Evolutionary conservation across 2,329 filamentous ascomycete species (phyloP).

Genomic region (Ophiostoma quercus): DNA sequence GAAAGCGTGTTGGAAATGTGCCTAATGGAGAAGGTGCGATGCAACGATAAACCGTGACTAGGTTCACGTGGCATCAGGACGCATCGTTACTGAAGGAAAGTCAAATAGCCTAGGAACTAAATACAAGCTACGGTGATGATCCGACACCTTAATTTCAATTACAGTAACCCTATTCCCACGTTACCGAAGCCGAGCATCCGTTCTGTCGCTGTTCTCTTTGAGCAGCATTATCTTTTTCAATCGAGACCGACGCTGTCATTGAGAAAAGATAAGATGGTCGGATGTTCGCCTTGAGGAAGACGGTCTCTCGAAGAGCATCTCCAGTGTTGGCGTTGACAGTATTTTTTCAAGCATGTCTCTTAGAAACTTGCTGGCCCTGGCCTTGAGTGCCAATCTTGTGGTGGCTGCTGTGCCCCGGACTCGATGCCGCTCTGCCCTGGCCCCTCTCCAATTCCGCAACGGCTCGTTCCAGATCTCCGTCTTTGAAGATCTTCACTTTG

Average conservation of each 20-base stretch:
- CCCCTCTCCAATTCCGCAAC: slow-evolving; percentile 37
- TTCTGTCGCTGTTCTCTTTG: background rate
- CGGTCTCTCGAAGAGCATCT: background rate
- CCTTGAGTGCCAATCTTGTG: background rate
- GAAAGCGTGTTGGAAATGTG: background rate
- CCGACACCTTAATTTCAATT: background rate
- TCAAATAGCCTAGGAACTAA: background rate
- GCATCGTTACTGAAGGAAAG: slow-evolving; percentile 1
- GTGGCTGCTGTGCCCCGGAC: background rate
- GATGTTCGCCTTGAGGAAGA: background rate
- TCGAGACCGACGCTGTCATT: background rate
- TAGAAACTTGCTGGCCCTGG: background rate
- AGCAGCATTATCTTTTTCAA: background rate
- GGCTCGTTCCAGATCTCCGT: slow-evolving; percentile 52
- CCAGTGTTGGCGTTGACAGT: background rate
- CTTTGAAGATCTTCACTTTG: slow-evolving; percentile 67
- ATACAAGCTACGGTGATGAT: background rate
- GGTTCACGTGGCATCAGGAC: background rate
- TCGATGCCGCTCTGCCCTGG: slow-evolving; percentile 1
- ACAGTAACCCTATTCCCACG: background rate
- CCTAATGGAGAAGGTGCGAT: background rate
- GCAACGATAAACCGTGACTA: background rate
- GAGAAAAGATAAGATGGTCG: background rate
- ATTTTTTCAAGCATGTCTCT: background rate
- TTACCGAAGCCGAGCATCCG: background rate